Evolutionary conservation across 1,284 basidiomycete genomes (phyloP), one percentile per base, ranked within the genome.

Genomic region (Cryptococcus sp.): DNA sequence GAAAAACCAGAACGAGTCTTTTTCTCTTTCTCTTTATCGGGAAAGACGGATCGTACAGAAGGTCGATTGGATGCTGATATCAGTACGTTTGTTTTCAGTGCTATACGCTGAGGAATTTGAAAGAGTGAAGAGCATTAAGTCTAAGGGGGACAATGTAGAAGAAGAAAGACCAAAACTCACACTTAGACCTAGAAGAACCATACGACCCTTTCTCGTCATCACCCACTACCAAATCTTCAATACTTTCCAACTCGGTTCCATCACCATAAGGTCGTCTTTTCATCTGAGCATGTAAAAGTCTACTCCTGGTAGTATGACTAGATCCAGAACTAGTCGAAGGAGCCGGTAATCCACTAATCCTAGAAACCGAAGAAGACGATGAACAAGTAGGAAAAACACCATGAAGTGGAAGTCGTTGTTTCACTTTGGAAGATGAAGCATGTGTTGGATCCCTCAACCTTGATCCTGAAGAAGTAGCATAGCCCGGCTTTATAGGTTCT

Each of bases 181-280:
- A 4, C 14, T 14, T 5, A 7, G 36, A 16, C 18, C 36, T 16
- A 16, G 36, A 5, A 19, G 36, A 39, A 16, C 36, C 14, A 14
- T 16, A 39, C 5, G 36, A 39, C 21, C 21, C 41, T 16, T 22
- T 65, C 85, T 85, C 55, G 10, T 91, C 87, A 50, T 85, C 80
- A 67, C 93, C 86, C 16, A 87, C 88, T 5, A 85, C 85, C 40
- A 98, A 79, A 73, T 98, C 93, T 34, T 94, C 92, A 57, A 98
- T 84, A 1, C 74, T 84, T 64, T 98, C 93, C 45, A 98, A 78
- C 75, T 97, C 93, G 7, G 88, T 91, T 5, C 93, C 93, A 70
- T 96, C 91, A 2, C 92, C 91, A 70, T 88, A 97, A 16, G 81
- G 79, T 53, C 83, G 5, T 14, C 36, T 39, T 14, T 39, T 39